phyloP scores from a whole-genome alignment of 78 protist genomes.

The slime mould (Dictyostelium discoideum) region DNA sequence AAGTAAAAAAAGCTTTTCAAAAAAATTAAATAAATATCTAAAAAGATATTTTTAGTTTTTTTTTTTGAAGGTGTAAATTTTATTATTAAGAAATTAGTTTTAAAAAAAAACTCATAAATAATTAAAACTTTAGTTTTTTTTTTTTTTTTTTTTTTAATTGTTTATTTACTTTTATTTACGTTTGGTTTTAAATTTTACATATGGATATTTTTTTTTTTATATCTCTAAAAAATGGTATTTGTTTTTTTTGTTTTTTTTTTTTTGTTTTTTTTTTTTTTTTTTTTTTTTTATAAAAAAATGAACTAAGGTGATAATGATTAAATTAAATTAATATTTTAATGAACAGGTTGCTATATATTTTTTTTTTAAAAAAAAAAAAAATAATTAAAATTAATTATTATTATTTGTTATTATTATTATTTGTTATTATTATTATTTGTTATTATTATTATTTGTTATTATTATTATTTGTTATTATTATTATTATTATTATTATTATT shows the following conservation, averaged over 20 bases:
- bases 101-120: too few relatives aligned
- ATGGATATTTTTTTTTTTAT: not conserved
- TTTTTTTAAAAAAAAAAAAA: not conserved
- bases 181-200: not conserved
- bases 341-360: not conserved
- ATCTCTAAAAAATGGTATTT: not conserved
- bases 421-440: too few relatives aligned
- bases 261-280: too few relatives aligned
- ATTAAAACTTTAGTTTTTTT: not conserved
- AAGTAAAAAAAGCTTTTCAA: too few relatives aligned
- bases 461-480: too few relatives aligned
- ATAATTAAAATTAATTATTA: not conserved
- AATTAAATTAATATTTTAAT: conserved; percentile 11
- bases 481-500: not conserved
- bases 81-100: too few relatives aligned
- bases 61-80: too few relatives aligned
- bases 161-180: not conserved
- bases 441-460: too few relatives aligned
- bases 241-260: not conserved
- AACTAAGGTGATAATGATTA: not conserved
- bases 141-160: not conserved
- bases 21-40: too few relatives aligned
- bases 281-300: not conserved
- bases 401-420: too few relatives aligned
- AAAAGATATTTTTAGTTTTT: too few relatives aligned